A percentile compares a stretch with the other conserved stretches of the same genome.
phyloP scores from a whole-genome alignment of 2,329 filamentous ascomycete species.

The Sphaerulina vaccinii region DNA sequence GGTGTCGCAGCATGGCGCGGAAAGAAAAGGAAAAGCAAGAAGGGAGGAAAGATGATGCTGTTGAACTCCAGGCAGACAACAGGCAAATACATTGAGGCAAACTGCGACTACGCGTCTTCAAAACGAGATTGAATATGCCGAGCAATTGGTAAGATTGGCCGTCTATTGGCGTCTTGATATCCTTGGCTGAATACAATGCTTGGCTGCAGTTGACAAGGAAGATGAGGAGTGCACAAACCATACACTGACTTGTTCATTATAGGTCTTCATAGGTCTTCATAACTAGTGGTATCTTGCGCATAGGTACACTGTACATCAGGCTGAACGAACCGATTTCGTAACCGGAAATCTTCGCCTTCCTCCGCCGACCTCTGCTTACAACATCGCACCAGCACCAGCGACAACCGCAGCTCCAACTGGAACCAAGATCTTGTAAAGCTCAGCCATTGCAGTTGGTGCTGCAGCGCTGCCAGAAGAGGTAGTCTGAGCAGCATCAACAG shows the following conservation, averaged over 20 bases:
- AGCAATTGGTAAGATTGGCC: background rate
- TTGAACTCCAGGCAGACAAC: background rate
- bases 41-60: background rate
- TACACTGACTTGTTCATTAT: background rate
- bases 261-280: background rate
- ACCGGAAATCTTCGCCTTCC: background rate
- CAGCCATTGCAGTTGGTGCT: conserved; percentile 4
- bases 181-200: background rate
- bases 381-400: conserved; percentile 13
- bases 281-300: conserved; percentile 3
- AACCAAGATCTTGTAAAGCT: conserved; percentile 15
- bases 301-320: background rate
- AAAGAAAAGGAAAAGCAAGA: background rate
- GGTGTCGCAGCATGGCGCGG: background rate
- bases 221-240: no score
- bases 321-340: no score
- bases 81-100: background rate
- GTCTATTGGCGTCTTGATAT: conserved; percentile 2
- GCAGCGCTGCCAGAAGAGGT: background rate
- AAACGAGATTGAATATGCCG: background rate
- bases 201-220: background rate
- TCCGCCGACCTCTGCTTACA: no score
- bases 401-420: conserved; percentile 13
- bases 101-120: background rate
- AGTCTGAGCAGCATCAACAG: background rate